Evolutionary conservation across 202 grass and related monocot genomes (phyloP).

Genomic region (Bolboschoenoplectus hybrid): DNA sequence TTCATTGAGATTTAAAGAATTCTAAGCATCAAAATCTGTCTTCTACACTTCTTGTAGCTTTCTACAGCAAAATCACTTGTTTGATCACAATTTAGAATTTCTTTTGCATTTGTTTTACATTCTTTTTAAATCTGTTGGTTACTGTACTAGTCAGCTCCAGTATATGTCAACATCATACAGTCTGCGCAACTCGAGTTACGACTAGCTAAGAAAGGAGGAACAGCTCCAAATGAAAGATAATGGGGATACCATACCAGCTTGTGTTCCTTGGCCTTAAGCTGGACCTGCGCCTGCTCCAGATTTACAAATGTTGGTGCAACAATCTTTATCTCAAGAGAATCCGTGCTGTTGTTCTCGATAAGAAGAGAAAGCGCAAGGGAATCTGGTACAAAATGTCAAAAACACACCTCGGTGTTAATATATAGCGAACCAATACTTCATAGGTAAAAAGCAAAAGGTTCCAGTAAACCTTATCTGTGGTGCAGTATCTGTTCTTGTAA

Average conservation of each 20-base stretch:
- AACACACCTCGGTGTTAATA: constrained; percentile 7
- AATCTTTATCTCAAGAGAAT: constrained; percentile 67
- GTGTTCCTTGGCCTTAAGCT: constrained; percentile 58
- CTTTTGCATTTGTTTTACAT: background rate
- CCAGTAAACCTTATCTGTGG: constrained; percentile 2
- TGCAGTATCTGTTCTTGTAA: background rate
- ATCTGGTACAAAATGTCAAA: constrained; percentile 60
- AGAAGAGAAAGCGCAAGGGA: constrained; percentile 80
- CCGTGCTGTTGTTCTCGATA: constrained; percentile 69
- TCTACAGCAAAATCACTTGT: too few species aligned
- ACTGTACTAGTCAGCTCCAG: background rate
- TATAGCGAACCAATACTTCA: constrained; percentile 30
- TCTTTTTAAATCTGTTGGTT: background rate
- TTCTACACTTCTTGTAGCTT: too few species aligned
- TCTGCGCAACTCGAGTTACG: constrained; percentile 9
- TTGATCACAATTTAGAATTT: too few species aligned
- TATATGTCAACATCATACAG: background rate
- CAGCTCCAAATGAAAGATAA: background rate
- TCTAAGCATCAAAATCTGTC: background rate
- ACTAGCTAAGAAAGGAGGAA: constrained; percentile 11
- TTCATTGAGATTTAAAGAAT: constrained; percentile 1
- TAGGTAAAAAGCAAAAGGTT: constrained; percentile 11
- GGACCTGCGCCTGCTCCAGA: constrained; percentile 50
- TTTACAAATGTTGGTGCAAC: constrained; percentile 60
- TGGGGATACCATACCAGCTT: constrained; percentile 56